phyloP scores from a whole-genome alignment of 2,329 filamentous ascomycete species.

The Colletotrichum horii region DNA sequence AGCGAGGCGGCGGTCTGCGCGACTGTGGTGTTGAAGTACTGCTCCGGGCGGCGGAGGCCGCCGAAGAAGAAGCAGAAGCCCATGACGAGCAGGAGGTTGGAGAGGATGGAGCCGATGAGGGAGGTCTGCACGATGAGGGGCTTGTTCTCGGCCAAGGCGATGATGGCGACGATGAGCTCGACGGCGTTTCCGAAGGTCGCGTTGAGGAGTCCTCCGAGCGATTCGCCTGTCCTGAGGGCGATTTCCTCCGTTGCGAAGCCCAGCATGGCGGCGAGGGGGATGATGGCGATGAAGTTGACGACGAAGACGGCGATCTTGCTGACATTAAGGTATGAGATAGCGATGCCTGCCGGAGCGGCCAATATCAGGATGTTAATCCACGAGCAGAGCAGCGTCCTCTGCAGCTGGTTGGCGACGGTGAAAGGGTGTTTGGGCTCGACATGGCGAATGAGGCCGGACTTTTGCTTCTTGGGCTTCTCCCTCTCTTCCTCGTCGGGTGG shows the following conservation, averaged over 20 bases:
- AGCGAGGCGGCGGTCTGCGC: constrained; percentile 88
- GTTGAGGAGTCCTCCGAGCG: constrained; percentile 86
- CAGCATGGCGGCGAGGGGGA: constrained; percentile 86
- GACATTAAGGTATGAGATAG: constrained; percentile 67
- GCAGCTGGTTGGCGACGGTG: constrained; percentile 69
- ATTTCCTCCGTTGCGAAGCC: constrained; percentile 92
- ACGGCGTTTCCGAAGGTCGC: constrained; percentile 93
- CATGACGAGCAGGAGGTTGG: constrained; percentile 86
- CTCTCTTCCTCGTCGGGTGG: constrained; percentile 30
- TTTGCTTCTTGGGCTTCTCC: constrained; percentile 45
- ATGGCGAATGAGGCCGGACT: constrained; percentile 47
- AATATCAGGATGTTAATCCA: constrained; percentile 87
- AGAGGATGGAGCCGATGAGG: constrained; percentile 88
- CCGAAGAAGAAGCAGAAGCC: constrained; percentile 94
- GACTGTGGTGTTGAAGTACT: constrained; percentile 91
- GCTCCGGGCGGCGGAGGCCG: constrained; percentile 77
- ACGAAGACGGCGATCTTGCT: constrained; percentile 74
- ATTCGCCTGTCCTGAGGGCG: constrained; percentile 81
- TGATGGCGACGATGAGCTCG: constrained; percentile 86
- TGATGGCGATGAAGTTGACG: constrained; percentile 92
- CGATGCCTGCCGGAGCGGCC: constrained; percentile 81
- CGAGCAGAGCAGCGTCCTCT: constrained; percentile 77
- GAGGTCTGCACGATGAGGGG: constrained; percentile 91
- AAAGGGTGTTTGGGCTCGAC: constrained; percentile 59
- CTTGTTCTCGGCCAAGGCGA: constrained; percentile 76